phyloP scores from a whole-genome alignment of 108 stramenopile genomes.

The Nannochloropsis gaditana region DNA sequence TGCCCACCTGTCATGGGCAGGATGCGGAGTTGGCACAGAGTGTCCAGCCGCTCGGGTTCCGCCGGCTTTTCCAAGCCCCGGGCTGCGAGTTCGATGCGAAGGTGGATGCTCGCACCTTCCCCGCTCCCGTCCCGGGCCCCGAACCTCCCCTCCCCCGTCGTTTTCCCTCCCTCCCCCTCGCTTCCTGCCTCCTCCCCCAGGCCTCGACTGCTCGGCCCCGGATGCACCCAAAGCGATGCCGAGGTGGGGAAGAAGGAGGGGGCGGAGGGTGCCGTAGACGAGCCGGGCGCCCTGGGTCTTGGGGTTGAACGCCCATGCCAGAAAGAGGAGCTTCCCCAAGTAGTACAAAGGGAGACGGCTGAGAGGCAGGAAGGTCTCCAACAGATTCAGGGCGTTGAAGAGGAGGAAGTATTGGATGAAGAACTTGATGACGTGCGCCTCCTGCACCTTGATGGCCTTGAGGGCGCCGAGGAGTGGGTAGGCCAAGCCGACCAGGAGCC shows the following conservation, averaged over 20 bases:
- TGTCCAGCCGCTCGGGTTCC: neutral
- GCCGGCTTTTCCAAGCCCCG: neutral
- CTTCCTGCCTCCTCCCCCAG: neutral
- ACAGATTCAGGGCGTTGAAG: neutral
- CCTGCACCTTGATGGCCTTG: neutral
- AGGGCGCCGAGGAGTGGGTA: conserved; percentile 5
- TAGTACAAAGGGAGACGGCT: neutral
- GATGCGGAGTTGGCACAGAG: conserved; percentile 19
- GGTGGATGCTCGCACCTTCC: neutral
- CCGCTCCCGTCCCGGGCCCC: neutral
- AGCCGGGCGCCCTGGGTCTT: neutral
- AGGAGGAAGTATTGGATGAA: conserved; percentile 18
- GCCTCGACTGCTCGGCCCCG: neutral
- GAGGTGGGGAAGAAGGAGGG: neutral
- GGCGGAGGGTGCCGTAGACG: conserved; percentile 9
- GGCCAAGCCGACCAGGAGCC: neutral
- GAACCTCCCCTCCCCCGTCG: neutral
- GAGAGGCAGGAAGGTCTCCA: neutral
- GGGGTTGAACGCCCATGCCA: neutral
- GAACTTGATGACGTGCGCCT: neutral
- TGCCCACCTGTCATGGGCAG: neutral
- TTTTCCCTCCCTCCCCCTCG: neutral
- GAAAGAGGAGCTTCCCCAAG: neutral
- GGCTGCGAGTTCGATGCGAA: conserved; percentile 1
- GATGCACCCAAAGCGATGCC: neutral